These are phyloP conservation scores for Phoma sp. DNA, from an alignment of 2,329 filamentous ascomycete genomes.

Conservation along the genomic window DNA sequence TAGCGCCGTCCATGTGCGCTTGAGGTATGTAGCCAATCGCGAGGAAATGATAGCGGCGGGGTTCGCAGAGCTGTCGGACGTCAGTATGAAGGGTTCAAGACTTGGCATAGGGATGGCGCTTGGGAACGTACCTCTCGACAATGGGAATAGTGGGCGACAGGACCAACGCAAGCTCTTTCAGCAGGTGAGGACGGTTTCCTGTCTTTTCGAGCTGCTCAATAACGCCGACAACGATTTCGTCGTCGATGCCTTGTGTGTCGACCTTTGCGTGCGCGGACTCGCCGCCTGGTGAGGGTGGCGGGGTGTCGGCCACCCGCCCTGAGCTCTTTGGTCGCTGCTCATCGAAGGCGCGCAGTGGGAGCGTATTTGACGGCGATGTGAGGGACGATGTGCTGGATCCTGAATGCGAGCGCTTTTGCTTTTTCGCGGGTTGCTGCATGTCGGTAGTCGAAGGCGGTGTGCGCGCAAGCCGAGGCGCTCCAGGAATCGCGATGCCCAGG, in stretches of 20 bases:
- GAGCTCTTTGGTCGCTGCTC: constrained; percentile 56
- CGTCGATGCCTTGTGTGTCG: constrained; percentile 84
- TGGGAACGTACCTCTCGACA: constrained; percentile 82
- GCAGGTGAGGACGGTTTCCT: constrained; percentile 88
- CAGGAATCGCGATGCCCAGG: constrained; percentile 84
- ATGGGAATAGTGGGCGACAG: constrained; percentile 78
- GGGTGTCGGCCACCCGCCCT: constrained; percentile 68
- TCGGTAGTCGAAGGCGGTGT: constrained; percentile 65
- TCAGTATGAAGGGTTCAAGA: constrained; percentile 43
- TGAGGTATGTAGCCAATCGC: constrained; percentile 85
- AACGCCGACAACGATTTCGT: constrained; percentile 92
- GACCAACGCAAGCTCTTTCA: constrained; percentile 88
- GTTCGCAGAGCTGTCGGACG: constrained; percentile 79
- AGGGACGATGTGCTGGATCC: constrained; percentile 50
- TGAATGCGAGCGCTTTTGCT: constrained; percentile 78
- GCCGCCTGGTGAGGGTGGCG: constrained; percentile 74
- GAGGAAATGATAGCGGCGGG: constrained; percentile 95
- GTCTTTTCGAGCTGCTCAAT: constrained; percentile 89
- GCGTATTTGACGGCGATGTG: constrained; percentile 55
- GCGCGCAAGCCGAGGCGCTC: constrained; percentile 59
- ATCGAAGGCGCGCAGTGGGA: constrained; percentile 55
- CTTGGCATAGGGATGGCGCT: constrained; percentile 26
- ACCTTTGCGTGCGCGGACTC: constrained; percentile 64
- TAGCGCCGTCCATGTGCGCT: constrained; percentile 79
- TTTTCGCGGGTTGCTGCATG: constrained; percentile 64